Base-by-base conservation (phyloP, 148 eudicot species). In the Rhododendron griersonianum region DNA sequence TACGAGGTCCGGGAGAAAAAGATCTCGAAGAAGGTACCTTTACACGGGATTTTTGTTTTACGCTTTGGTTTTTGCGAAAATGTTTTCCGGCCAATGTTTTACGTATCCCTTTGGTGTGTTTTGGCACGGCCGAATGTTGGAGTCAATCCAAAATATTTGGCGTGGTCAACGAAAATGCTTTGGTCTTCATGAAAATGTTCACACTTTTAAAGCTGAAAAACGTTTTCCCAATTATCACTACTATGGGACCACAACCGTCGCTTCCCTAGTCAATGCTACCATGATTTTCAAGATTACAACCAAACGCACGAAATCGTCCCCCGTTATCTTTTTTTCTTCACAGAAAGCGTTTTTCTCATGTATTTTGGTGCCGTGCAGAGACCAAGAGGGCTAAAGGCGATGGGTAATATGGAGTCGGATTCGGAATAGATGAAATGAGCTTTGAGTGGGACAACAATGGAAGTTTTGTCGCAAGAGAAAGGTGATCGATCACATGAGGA, bases 1-100 rank as follows among this genome's bases (percentile, higher is more conserved):
- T 96, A 96, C 71, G 98, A 96, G 86, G 98, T 96, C 41, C 86
- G 98, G 84, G 98, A 96, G 90, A 96, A 94, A 89, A 96, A 94
- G 90, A 89, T 91, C 71, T 85, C 98, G 18, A 96, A 94, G 89
- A 96, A 96, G 98, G 98, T 94, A 91, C 14, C 65, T 59, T 19
- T 59, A 59, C n/a, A 7, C 8, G 8, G 41, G 2, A 71, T 30
- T 4, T 23, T 44, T 5, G 28, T 47, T 15, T 44, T 13, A 76
- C 18, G 33, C 48, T 14, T 23, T 2, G 67, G 11, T 80, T 23
- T 28, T 37, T 23, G 61, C 4, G 48, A 8, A 3, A 18, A 28
- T 16, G 33, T 57, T 51, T 30, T 30, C 76, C 1, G 0, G 8
- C 5, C 1, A 33, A 1, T 71, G 39, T 71, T 71, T 4, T 28